Base-by-base conservation (phyloP, 2,329 filamentous ascomycete species). In the Neofusicoccum cordaticola region DNA sequence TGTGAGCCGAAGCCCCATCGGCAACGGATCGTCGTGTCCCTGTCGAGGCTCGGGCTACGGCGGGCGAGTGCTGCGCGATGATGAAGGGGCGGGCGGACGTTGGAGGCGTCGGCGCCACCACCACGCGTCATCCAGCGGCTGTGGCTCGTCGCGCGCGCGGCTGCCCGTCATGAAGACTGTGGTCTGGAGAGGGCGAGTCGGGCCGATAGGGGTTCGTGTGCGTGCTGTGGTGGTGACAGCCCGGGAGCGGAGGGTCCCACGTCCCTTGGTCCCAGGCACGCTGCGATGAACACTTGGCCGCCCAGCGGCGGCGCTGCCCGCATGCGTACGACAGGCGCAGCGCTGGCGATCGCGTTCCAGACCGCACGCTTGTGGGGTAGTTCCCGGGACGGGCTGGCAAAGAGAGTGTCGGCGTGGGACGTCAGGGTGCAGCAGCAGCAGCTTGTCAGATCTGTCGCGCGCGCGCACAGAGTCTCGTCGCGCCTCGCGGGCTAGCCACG, bases 341-440 rank as follows among this genome's bases (percentile, higher is more conserved):
- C 6, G 9, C n/a, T 47, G 47, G 61, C 61, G 61, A 53, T 53
- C 22, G 39, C 17, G 61, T 41, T 63, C 61, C 47, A 63, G 61
- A 63, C 61, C 61, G 15, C 19, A 4, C 37, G 47, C 47, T 48
- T 63, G 47, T 63, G 61, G 61, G 61, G 47, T 63, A 63, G 61
- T 31, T 53, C 37, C 61, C 61, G 61, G 47, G 37, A 19, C 44
- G 27, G 34, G 35, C 22, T 51, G 11, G 27, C 39, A 8, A 13
- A 13, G 6, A 34, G 6, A n/a, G 37, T 17, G 37, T 27, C 19
- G 56, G 7, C 13, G 56, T n/a, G 27, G 58, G 58, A 62, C 58
- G 58, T 62, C 58, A 62, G 45, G 12, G 44, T 19, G 58, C 58
- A 31, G 58, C 44, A 27, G 22, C 27, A 60, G 27, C 41, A 22